Conservation (phyloP, 495 filamentous ascomycete genomes). For the Talaromyces ruber region DNA sequence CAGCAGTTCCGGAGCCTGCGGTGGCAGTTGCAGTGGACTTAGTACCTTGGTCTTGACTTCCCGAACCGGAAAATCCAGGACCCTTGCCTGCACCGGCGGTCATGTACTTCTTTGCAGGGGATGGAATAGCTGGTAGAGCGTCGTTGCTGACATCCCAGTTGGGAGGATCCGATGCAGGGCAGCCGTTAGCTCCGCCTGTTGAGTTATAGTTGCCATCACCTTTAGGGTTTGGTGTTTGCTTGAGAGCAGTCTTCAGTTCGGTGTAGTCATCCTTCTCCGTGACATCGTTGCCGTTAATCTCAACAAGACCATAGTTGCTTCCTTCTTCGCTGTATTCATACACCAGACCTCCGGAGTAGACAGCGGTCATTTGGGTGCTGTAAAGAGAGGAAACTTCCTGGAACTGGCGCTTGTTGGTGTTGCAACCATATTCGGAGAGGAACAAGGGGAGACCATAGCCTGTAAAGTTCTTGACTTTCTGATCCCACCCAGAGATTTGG, state of each 20-base stretch:
- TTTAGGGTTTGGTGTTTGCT: slow-evolving; percentile 51
- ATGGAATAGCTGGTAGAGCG: slow-evolving; percentile 68
- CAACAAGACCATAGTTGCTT: slow-evolving; percentile 69
- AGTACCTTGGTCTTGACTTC: slow-evolving; percentile 62
- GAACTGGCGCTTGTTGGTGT: slow-evolving; percentile 70
- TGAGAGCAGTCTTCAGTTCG: slow-evolving; percentile 57
- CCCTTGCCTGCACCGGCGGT: slow-evolving; percentile 63
- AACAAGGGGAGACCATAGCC: slow-evolving; percentile 90
- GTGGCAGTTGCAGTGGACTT: slow-evolving; percentile 52
- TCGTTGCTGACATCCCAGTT: slow-evolving; percentile 67
- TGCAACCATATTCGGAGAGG: slow-evolving; percentile 92
- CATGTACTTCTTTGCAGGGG: slow-evolving; percentile 59
- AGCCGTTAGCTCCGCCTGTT: slow-evolving; percentile 53
- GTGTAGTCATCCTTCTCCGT: slow-evolving; percentile 55
- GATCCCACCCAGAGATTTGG: slow-evolving; percentile 69
- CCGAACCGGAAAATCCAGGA: slow-evolving; percentile 60
- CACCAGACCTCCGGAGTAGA: slow-evolving; percentile 93
- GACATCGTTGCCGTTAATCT: slow-evolving; percentile 49
- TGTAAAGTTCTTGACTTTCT: slow-evolving; percentile 87
- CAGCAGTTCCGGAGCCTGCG: slow-evolving; percentile 49
- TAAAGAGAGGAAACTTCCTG: slow-evolving; percentile 75
- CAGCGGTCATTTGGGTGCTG: slow-evolving; percentile 71
- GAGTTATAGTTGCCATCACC: slow-evolving; percentile 73
- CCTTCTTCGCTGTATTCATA: slow-evolving; percentile 87
- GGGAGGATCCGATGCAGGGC: slow-evolving; percentile 53